Evolutionary conservation across 2,329 filamentous ascomycete genomes (phyloP), one percentile per base, ranked within the genome.

Genomic region (Dryadomyces sulphureus): DNA sequence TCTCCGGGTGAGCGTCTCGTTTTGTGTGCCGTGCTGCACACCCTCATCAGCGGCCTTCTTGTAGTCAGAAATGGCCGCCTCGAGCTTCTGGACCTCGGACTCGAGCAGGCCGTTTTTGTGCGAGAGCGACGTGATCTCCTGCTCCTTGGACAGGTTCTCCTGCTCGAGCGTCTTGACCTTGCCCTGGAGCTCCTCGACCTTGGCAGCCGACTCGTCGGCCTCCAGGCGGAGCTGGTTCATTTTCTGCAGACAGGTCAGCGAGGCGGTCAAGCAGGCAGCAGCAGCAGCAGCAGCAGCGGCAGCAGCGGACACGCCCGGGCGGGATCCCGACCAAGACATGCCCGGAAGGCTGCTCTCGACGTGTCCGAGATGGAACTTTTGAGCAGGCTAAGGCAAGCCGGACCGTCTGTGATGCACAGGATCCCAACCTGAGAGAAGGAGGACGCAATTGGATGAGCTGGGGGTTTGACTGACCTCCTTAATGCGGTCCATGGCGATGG

Each of bases 41-140:
- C 84, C 84, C 67, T 90, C 84, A 62, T 84, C 84, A 61, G 85
- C 86, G 54, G 81, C 72, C 62, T 81, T 81, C 78, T 98, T 98
- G 65, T 82, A 77, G 56, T 93, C 85, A 70, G 87, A 86, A 65
- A 94, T 75, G 58, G 73, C 69, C 53, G 68, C 66, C 73, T 96
- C 92, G 54, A 94, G 75, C 75, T 94, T 94, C 72, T 95, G 90
- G 56, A 94, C 81, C 64, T 96, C 88, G 52, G 65, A 58, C 71
- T 96, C 92, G 50, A 96, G 82, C 51, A 94, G 74, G 60, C 80
- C 79, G 70, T 94, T 95, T 74, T 90, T 93, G 81, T 96, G 90
- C 63, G 83, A 79, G 59, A 96, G 79, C 45, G 92, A 96, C 55
- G 85, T 93, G 66, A 96, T 94, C 66, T 96, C 90, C 69, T 96